These are phyloP conservation scores for Fusarium circinatum DNA, from an alignment of 2,329 filamentous ascomycete genomes.

Conservation along the genomic window DNA sequence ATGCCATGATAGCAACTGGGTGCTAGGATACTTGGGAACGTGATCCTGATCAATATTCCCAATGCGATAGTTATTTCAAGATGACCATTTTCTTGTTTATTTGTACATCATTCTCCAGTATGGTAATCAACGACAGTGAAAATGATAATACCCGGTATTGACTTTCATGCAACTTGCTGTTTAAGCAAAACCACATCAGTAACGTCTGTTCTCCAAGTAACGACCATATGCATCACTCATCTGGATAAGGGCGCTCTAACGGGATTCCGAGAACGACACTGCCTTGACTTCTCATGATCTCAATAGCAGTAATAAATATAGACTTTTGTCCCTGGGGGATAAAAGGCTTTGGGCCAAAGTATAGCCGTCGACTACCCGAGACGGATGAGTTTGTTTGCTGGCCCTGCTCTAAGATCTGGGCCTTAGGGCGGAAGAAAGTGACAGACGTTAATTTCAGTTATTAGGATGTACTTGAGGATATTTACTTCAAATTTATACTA, in stretches of 20 bases:
- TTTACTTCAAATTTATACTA: too few species aligned
- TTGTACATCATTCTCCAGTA: background rate
- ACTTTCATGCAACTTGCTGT: background rate
- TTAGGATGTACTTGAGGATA: too few species aligned
- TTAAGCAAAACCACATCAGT: background rate
- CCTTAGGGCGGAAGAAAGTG: too few species aligned
- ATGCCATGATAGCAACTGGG: background rate
- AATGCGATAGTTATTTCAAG: background rate
- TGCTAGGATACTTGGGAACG: background rate
- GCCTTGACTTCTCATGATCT: rapidly evolving
- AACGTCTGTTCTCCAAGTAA: too few species aligned
- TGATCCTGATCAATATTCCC: too few species aligned
- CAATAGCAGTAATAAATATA: background rate
- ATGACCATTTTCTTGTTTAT: rapidly evolving
- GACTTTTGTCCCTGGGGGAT: background rate
- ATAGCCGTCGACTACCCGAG: too few species aligned
- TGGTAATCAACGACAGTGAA: too few species aligned
- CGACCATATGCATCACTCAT: background rate
- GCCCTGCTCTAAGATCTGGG: too few species aligned
- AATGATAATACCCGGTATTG: background rate
- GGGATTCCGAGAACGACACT: background rate
- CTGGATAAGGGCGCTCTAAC: too few species aligned
- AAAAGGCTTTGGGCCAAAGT: too few species aligned
- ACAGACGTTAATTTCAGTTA: too few species aligned
- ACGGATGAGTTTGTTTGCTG: background rate